Percentiles rank a stretch among this genome's conserved stretches.
These are phyloP conservation scores for Poteriospumella lacustris DNA, from an alignment of 108 stramenopile species.

Conservation along the genomic window DNA sequence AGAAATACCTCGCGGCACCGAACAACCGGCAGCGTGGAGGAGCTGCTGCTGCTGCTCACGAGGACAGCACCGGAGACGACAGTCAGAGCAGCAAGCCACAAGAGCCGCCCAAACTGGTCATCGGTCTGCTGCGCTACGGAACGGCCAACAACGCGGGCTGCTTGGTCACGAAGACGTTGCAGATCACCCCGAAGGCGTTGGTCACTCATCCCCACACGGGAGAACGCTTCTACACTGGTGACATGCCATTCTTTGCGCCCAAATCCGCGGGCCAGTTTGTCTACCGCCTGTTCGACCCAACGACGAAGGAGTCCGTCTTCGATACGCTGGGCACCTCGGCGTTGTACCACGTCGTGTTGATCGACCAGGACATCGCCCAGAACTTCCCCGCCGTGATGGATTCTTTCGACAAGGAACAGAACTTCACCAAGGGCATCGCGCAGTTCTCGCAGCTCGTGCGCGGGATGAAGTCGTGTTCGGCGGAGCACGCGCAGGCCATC, in stretches of 20 bases:
- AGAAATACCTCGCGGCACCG: no score
- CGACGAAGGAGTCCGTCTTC: neutral
- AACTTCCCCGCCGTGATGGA: neutral
- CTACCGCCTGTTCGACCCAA: conserved; percentile 23
- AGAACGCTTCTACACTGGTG: neutral
- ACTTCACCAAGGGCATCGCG: neutral
- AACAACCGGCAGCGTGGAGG: no score
- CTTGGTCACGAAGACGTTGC: neutral
- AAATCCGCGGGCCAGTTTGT: conserved; percentile 22
- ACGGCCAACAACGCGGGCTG: neutral
- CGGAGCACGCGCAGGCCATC: neutral
- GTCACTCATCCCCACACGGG: neutral
- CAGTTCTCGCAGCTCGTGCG: neutral
- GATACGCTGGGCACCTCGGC: conserved; percentile 10
- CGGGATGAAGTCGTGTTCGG: neutral
- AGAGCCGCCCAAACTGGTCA: no score
- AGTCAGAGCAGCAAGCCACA: no score
- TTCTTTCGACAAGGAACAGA: neutral
- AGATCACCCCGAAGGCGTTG: neutral
- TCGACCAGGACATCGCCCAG: neutral
- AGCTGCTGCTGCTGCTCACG: no score
- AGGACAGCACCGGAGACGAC: no score
- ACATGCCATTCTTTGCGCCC: neutral
- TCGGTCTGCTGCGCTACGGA: conserved; percentile 7
- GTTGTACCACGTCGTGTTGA: neutral